Conservation (phyloP, 768 basidiomycete genomes). For the Boletus subparvulus region DNA sequence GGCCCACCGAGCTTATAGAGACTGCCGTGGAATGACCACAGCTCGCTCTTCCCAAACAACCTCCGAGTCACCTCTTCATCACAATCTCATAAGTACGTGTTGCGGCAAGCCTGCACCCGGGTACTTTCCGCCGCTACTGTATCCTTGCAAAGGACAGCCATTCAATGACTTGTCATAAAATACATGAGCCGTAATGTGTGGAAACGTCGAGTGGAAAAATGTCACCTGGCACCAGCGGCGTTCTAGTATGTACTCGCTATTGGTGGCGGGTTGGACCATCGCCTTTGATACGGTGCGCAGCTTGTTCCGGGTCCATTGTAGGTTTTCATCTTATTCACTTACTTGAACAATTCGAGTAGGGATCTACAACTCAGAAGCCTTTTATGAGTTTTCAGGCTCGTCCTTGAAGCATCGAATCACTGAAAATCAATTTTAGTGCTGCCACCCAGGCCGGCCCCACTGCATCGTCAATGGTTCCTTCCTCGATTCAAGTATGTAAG, state of each 20-base stretch:
- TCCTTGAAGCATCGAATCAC: too few relatives aligned
- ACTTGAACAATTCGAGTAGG: neutral
- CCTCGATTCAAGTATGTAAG: too few relatives aligned
- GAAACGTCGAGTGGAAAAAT: neutral
- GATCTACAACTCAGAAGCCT: neutral
- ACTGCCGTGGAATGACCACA: neutral
- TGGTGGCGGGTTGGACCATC: neutral
- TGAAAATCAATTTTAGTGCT: too few relatives aligned
- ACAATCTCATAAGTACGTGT: too few relatives aligned
- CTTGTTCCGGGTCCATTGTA: too few relatives aligned
- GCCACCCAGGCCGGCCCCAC: too few relatives aligned
- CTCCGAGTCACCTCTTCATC: too few relatives aligned
- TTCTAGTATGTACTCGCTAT: neutral
- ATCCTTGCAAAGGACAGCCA: neutral
- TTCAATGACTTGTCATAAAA: neutral
- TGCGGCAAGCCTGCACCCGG: too few relatives aligned
- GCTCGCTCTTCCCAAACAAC: too few relatives aligned
- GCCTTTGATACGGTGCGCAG: neutral
- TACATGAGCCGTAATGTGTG: neutral
- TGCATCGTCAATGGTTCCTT: too few relatives aligned
- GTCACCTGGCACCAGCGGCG: neutral
- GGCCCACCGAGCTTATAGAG: conserved; percentile 25
- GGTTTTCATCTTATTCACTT: neutral
- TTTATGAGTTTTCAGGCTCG: too few relatives aligned
- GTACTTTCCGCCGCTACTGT: neutral